Percentiles rank a stretch among this genome's conserved stretches.
Evolutionary conservation across 2,329 filamentous ascomycete genomes (phyloP).

Genomic region (Cladosporium sp.): DNA sequence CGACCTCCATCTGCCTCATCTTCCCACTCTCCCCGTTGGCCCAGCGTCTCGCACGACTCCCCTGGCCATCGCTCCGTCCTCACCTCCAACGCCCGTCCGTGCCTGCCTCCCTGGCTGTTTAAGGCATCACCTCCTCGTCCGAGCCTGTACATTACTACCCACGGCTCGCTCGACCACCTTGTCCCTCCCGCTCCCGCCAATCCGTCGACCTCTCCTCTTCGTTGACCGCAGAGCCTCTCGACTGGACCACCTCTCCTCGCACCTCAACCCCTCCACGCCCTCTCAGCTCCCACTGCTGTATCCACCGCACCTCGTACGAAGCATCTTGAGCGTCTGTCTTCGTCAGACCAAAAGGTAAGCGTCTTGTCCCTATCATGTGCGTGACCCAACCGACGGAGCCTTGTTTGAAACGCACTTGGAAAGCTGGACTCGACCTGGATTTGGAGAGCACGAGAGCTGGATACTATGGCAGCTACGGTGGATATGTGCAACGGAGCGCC

Average conservation of each 20-base stretch:
- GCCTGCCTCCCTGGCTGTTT: slow-evolving; percentile 12
- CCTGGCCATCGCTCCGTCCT: slow-evolving; percentile 5
- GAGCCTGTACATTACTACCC: slow-evolving; percentile 16
- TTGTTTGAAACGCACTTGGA: not conserved
- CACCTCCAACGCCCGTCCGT: slow-evolving; percentile 6
- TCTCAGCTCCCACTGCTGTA: slow-evolving; percentile 11
- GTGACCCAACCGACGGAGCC: not conserved
- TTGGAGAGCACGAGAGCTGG: not conserved
- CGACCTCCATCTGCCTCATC: slow-evolving; percentile 10
- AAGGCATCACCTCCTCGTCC: slow-evolving; percentile 13
- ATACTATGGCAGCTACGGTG: not conserved
- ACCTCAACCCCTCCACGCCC: slow-evolving; percentile 8
- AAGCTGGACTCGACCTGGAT: not conserved
- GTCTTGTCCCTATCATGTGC: not conserved
- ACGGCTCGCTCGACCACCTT: slow-evolving; percentile 14
- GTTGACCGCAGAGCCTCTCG: slow-evolving; percentile 38
- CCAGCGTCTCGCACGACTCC: slow-evolving; percentile 4
- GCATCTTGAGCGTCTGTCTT: slow-evolving; percentile 12
- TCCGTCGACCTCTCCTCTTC: slow-evolving; percentile 37
- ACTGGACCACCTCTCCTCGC: slow-evolving; percentile 18
- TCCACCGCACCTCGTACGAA: slow-evolving; percentile 11
- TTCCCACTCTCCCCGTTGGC: not conserved
- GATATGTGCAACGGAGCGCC: no score
- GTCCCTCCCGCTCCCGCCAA: slow-evolving; percentile 2
- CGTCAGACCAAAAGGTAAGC: slow-evolving; percentile 16